Percentiles rank a stretch among this genome's conserved stretches.
phyloP scores from a whole-genome alignment of 2,329 filamentous ascomycete species.

The Botrytis galanthina region DNA sequence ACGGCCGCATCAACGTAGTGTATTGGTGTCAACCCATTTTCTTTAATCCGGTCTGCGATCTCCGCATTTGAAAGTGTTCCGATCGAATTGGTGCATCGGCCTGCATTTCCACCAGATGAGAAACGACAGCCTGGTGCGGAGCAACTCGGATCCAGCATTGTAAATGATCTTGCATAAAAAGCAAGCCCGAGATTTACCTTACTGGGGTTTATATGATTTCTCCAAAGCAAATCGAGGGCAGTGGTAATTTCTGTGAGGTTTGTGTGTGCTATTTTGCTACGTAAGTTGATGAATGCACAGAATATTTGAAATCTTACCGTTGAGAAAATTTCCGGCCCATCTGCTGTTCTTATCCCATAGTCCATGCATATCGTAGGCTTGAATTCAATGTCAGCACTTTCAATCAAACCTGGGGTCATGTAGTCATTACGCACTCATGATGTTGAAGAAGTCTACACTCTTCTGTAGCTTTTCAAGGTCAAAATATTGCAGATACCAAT shows the following conservation, averaged over 20 bases:
- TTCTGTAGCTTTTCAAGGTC: no score
- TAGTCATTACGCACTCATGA: slow-evolving; percentile 27
- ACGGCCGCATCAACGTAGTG: slow-evolving; percentile 30
- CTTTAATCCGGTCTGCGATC: slow-evolving; percentile 35
- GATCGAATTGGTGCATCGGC: slow-evolving; percentile 12
- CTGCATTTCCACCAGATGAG: slow-evolving; percentile 25
- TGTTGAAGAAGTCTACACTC: no score
- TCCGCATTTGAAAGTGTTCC: slow-evolving; percentile 39
- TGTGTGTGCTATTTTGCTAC: slow-evolving; percentile 40
- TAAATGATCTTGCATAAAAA: slow-evolving; percentile 45
- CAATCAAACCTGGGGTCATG: no score
- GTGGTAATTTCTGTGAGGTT: slow-evolving; percentile 48
- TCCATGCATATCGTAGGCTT: slow-evolving; percentile 38
- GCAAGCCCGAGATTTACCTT: slow-evolving; percentile 47
- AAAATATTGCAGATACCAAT: no score
- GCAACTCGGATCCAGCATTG: slow-evolving; percentile 28
- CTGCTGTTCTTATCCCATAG: slow-evolving; percentile 22
- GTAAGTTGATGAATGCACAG: no score
- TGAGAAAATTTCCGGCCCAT: slow-evolving; percentile 34
- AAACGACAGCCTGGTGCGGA: slow-evolving; percentile 30
- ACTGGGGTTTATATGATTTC: slow-evolving; percentile 42
- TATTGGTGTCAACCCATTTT: slow-evolving; percentile 25
- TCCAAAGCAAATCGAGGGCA: slow-evolving; percentile 47
- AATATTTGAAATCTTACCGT: slow-evolving; percentile 26
- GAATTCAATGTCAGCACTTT: no score